Evolutionary conservation across 305 asterid genomes (phyloP).

Genomic region (Fraxinus floribunda): DNA sequence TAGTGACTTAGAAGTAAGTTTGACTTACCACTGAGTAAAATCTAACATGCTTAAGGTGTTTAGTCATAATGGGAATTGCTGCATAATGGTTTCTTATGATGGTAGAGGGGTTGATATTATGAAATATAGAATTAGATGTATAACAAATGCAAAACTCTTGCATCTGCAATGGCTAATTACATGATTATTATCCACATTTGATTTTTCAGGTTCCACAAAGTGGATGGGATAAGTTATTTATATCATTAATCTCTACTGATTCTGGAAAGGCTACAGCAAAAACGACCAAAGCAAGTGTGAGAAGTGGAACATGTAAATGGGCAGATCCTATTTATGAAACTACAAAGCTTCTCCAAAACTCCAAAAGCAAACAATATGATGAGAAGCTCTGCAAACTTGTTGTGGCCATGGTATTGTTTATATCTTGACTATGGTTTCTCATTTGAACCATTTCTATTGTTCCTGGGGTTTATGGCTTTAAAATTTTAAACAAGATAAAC

Average conservation of each 20-base stretch:
- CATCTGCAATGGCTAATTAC: slow-evolving; percentile 9
- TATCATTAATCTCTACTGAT: slow-evolving; percentile 79
- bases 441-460: background rate
- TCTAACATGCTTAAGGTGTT: background rate
- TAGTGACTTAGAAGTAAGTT: background rate
- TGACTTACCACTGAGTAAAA: background rate
- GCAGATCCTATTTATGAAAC: slow-evolving; percentile 99
- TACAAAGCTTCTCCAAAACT: slow-evolving; percentile 90
- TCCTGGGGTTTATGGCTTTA: slow-evolving; percentile 3
- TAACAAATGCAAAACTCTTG: background rate
- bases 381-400: slow-evolving; percentile 94
- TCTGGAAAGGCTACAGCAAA: slow-evolving; percentile 85
- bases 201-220: slow-evolving; percentile 79
- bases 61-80: background rate
- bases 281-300: slow-evolving; percentile 89
- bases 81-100: background rate
- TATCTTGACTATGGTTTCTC: slow-evolving; percentile 15
- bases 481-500: slow-evolving; percentile 11
- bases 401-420: slow-evolving; percentile 79
- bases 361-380: slow-evolving; percentile 79
- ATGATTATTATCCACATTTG: slow-evolving; percentile 10
- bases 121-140: background rate
- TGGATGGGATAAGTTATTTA: slow-evolving; percentile 98
- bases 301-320: slow-evolving; percentile 98
- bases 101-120: background rate